Evolutionary conservation across 2,329 filamentous ascomycete species (phyloP).

Genomic region (Rhexocercosporidium sp.): DNA sequence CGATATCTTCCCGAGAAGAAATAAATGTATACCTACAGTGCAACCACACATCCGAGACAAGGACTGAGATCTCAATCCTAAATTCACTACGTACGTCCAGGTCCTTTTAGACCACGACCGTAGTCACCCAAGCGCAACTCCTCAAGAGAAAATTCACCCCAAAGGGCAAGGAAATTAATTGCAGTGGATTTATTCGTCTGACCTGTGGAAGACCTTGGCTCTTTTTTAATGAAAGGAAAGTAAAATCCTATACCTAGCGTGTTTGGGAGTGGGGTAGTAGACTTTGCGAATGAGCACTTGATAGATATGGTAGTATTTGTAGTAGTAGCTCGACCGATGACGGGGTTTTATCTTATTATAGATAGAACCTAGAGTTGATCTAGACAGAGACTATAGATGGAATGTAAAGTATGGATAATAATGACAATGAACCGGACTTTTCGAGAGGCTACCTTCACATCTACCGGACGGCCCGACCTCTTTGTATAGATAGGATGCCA

Average conservation of each 20-base stretch:
- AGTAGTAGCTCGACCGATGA: not conserved
- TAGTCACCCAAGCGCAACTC: not conserved
- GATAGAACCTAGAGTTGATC: too few species aligned
- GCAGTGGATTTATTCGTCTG: not conserved
- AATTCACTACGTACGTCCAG: not conserved
- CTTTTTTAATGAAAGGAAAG: not conserved
- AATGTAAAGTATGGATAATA: too few species aligned
- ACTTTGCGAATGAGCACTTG: not conserved
- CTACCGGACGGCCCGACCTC: too few species aligned
- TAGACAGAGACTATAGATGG: too few species aligned
- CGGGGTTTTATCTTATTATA: too few species aligned
- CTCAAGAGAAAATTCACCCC: not conserved
- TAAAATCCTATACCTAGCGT: not conserved
- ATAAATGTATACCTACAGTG: not conserved
- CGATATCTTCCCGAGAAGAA: not conserved
- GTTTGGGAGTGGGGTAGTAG: not conserved
- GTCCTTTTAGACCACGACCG: not conserved
- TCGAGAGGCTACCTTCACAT: too few species aligned
- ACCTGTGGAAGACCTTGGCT: not conserved
- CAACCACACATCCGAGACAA: not conserved
- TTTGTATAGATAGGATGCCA: too few species aligned
- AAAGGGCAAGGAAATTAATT: not conserved
- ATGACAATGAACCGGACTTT: too few species aligned
- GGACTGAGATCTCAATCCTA: not conserved
- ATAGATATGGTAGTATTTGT: not conserved